These are phyloP conservation scores for Parafenestella ontariensis DNA, from an alignment of 2,329 filamentous ascomycete genomes.

Conservation along the genomic window DNA sequence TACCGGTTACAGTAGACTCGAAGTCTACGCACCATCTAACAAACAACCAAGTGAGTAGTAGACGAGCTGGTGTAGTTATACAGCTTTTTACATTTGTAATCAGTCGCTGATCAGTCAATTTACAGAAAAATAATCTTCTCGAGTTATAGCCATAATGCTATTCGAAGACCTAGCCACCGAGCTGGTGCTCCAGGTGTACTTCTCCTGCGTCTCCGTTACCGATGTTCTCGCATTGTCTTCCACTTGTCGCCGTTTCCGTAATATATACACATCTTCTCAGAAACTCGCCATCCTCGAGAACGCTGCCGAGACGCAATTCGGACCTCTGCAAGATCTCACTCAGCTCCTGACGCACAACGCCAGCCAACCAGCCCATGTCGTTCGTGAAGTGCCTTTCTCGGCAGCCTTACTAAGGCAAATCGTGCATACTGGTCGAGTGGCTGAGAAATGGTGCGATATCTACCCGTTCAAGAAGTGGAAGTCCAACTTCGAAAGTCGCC, in stretches of 20 bases:
- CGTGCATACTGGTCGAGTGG: slow-evolving; percentile 61
- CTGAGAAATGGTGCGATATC: slow-evolving; percentile 65
- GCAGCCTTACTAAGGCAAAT: slow-evolving; percentile 63
- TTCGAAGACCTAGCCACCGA: slow-evolving; percentile 65
- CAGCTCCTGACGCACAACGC: slow-evolving; percentile 68
- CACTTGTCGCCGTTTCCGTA: slow-evolving; percentile 62
- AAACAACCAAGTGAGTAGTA: slow-evolving; percentile 12
- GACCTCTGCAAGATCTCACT: slow-evolving; percentile 64
- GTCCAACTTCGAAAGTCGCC: slow-evolving; percentile 61
- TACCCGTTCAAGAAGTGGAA: slow-evolving; percentile 71
- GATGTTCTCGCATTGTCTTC: slow-evolving; percentile 63
- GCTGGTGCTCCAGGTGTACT: slow-evolving; percentile 64
- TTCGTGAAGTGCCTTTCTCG: slow-evolving; percentile 61
- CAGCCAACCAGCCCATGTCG: slow-evolving; percentile 64
- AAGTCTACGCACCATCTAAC: slow-evolving; percentile 4
- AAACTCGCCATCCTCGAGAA: slow-evolving; percentile 62
- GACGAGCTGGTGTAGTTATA: background rate
- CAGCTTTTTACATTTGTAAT: background rate
- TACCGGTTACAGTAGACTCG: background rate
- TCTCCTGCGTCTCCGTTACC: slow-evolving; percentile 59
- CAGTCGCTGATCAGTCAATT: slow-evolving; percentile 2
- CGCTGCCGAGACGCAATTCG: slow-evolving; percentile 63
- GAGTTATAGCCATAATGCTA: slow-evolving; percentile 55
- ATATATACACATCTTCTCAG: slow-evolving; percentile 61
- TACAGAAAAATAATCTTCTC: background rate